Base-by-base conservation (phyloP, 345 rosid genomes). In the Populus ilicifolia region DNA sequence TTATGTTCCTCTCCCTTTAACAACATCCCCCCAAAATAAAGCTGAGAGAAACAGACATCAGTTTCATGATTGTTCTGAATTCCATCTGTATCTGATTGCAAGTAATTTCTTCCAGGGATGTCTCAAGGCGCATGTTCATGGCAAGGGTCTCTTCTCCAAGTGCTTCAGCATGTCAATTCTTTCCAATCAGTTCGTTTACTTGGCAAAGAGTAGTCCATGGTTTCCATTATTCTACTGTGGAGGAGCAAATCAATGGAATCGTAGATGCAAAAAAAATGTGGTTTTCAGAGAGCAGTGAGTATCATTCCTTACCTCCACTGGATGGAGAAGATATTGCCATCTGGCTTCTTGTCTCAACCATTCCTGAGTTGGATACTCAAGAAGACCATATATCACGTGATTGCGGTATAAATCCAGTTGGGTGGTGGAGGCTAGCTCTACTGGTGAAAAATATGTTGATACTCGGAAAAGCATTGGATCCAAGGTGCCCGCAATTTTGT, bases 381-480 rank as follows among this genome's bases (percentile, higher is more conserved):
- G 75, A 80, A 52, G 77, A 82, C 63, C 50, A 50, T 77, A 77
- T 29, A 69, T 79, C 88, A 67, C 78, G 73, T 70, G 79, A 80
- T 65, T 20, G n/a, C 82, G 86, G 35, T 70, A 82, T 50, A 75
- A 85, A 72, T 75, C 80, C 85, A 30, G 80, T 41, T 70, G 86
- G 80, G 78, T 62, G 38, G 27, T 95, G 98, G 98, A 90, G 93
- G 85, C 84, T 93, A 43, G 97, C 96, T 73, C 77, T 95, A 27
- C 80, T 92, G 82, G 88, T 88, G 77, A 88, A 86, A 73, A 80
- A 87, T 76, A 81, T 48, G 81, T 75, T 92, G 78, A 86, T 96
- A 67, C 54, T 90, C 63, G 99, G 98, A 66, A 81, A 80, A 76
- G 79, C 75, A 72, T 38, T 93, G 64, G 94, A 93, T 83, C 85